Percentiles rank a stretch among this genome's conserved stretches.
These are phyloP conservation scores for Ulmus americana DNA, from an alignment of 331 rosid species.

Conservation along the genomic window DNA sequence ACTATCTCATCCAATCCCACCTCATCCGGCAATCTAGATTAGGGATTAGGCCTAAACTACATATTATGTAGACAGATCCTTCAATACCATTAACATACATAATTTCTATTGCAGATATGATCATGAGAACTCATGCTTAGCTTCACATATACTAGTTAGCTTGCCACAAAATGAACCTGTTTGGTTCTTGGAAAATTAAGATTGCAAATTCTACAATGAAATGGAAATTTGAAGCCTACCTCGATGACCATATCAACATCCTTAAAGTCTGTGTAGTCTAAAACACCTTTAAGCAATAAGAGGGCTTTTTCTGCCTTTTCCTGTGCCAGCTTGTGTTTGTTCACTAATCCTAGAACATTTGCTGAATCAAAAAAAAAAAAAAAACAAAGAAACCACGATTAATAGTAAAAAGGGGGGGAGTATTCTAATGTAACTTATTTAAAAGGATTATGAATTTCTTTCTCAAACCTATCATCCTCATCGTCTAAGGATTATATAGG, in stretches of 20 bases:
- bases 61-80: conserved; percentile 10
- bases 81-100: conserved; percentile 5
- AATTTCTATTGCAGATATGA: not conserved
- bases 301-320: conserved; percentile 62
- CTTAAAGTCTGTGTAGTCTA: conserved; percentile 75
- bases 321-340: conserved; percentile 56
- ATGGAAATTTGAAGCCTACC: conserved; percentile 40
- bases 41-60: not conserved
- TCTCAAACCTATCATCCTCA: too few species aligned
- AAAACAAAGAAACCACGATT: not conserved
- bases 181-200: not conserved
- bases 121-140: not conserved
- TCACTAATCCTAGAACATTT: conserved; percentile 59
- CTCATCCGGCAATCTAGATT: too few species aligned
- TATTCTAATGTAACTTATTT: too few species aligned
- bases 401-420: too few species aligned
- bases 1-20: not conserved
- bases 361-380: conserved; percentile 38
- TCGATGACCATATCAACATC: conserved; percentile 93
- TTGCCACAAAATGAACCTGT: too few species aligned
- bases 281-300: conserved; percentile 64
- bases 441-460: too few species aligned
- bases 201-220: conserved; percentile 2
- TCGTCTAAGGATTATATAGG: not conserved
- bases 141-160: too few species aligned